phyloP scores from a whole-genome alignment of 805 yeast species.

The Ogataea allantospora region DNA sequence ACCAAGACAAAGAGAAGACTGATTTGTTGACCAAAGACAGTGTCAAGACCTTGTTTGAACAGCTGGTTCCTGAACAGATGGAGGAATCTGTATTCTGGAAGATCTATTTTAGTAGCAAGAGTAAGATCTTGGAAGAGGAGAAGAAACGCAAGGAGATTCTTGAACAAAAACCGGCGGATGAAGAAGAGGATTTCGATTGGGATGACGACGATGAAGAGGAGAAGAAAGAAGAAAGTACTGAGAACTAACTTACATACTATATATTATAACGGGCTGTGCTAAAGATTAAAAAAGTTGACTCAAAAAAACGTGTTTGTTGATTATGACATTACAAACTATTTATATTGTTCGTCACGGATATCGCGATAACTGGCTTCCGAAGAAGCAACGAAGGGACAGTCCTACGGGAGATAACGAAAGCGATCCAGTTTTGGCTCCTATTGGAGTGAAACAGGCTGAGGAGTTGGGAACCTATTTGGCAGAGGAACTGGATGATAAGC shows the following conservation, averaged over 20 bases:
- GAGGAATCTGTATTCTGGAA: constrained; percentile 71
- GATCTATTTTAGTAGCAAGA: constrained; percentile 57
- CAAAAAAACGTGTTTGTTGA: background rate
- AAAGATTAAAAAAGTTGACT: background rate
- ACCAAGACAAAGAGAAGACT: constrained; percentile 43
- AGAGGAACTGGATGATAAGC: constrained; percentile 46
- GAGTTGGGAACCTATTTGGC: constrained; percentile 67
- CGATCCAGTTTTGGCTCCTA: constrained; percentile 84
- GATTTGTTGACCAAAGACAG: constrained; percentile 46
- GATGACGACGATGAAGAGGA: constrained; percentile 54
- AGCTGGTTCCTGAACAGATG: constrained; percentile 61
- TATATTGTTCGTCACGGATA: constrained; percentile 86
- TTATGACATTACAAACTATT: constrained; percentile 54
- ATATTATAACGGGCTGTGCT: no score
- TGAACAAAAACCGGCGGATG: constrained; percentile 36
- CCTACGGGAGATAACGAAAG: constrained; percentile 84
- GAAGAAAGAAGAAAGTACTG: constrained; percentile 6
- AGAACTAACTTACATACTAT: background rate
- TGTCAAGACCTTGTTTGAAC: constrained; percentile 53
- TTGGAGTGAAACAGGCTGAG: constrained; percentile 84
- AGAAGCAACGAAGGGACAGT: constrained; percentile 75
- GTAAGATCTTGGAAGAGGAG: constrained; percentile 59
- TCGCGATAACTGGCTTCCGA: constrained; percentile 87
- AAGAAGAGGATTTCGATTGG: constrained; percentile 49
- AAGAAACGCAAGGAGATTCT: constrained; percentile 62